Conservation (phyloP, 75 land plant genomes). For the Adiantum capillusveneris region DNA sequence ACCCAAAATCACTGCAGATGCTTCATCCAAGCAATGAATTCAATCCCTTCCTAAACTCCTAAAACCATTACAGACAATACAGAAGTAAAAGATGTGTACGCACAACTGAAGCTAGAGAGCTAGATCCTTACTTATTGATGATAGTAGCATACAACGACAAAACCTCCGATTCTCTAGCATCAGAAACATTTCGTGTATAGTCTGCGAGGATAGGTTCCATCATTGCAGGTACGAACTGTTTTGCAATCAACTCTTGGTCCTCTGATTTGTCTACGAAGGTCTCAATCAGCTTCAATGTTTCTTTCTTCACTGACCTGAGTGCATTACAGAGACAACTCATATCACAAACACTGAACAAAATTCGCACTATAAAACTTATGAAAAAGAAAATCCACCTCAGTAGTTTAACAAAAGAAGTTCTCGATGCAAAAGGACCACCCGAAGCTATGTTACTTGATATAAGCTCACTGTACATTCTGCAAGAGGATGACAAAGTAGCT, state of each 20-base stretch:
- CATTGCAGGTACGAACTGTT: slow-evolving; percentile 97
- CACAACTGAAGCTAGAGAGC: slow-evolving; percentile 1
- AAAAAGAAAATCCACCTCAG: slow-evolving; percentile 45
- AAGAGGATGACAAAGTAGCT: background rate
- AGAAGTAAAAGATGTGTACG: background rate
- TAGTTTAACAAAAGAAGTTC: slow-evolving; percentile 86
- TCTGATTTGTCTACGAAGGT: slow-evolving; percentile 97
- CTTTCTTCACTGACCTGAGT: slow-evolving; percentile 88
- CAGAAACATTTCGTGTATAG: slow-evolving; percentile 92
- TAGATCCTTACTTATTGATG: slow-evolving; percentile 94
- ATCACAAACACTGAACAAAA: too few species aligned
- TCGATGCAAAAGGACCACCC: slow-evolving; percentile 96
- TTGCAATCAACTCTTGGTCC: slow-evolving; percentile 82
- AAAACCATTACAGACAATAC: background rate
- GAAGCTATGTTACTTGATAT: slow-evolving; percentile 87
- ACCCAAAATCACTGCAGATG: background rate
- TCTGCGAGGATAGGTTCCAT: slow-evolving; percentile 97
- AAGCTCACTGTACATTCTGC: slow-evolving; percentile 99
- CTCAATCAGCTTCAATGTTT: slow-evolving; percentile 93
- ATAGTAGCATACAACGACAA: slow-evolving; percentile 96
- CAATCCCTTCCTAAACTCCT: background rate
- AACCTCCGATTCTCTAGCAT: slow-evolving; percentile 98
- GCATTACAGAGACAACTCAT: too few species aligned
- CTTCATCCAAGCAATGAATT: background rate
- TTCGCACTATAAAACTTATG: too few species aligned